Conservation (phyloP, 352 stramenopile species). For the Halophytophthora batemanensis region DNA sequence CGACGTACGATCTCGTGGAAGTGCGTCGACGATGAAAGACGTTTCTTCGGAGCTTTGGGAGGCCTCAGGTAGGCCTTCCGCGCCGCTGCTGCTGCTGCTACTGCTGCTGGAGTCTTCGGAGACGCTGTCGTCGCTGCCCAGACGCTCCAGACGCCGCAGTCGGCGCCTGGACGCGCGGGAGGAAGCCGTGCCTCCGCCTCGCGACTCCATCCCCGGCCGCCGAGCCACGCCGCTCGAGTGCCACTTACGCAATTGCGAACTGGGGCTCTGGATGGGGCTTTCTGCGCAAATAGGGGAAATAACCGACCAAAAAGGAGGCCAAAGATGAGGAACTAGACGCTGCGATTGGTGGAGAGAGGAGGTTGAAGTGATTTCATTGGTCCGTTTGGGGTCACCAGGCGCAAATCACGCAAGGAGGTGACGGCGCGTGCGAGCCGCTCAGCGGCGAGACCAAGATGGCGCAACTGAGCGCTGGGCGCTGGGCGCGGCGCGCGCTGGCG, state of each 20-base stretch:
- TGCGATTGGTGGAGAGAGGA: slow-evolving; percentile 1
- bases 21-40: slow-evolving; percentile 15
- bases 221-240: background rate
- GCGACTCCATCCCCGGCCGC: too few species aligned
- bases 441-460: too few species aligned
- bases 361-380: background rate
- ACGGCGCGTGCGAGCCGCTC: too few species aligned
- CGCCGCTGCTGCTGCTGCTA: slow-evolving; percentile 11
- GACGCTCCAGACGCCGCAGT: slow-evolving; percentile 9
- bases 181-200: background rate
- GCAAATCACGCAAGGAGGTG: too few species aligned
- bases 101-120: slow-evolving; percentile 8
- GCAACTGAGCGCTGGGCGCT: too few species aligned
- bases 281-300: background rate
- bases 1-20: slow-evolving; percentile 23
- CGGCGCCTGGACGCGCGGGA: slow-evolving; percentile 21
- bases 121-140: background rate
- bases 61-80: slow-evolving; percentile 10
- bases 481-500: background rate
- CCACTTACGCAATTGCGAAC: background rate
- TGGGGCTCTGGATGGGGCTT: too few species aligned
- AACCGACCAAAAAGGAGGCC: background rate
- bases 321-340: background rate
- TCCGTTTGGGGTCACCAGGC: too few species aligned
- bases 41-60: slow-evolving; percentile 9